Percentiles rank a stretch among this genome's conserved stretches.
phyloP scores from a whole-genome alignment of 768 basidiomycete species.

The Leccinum incarnatum region DNA sequence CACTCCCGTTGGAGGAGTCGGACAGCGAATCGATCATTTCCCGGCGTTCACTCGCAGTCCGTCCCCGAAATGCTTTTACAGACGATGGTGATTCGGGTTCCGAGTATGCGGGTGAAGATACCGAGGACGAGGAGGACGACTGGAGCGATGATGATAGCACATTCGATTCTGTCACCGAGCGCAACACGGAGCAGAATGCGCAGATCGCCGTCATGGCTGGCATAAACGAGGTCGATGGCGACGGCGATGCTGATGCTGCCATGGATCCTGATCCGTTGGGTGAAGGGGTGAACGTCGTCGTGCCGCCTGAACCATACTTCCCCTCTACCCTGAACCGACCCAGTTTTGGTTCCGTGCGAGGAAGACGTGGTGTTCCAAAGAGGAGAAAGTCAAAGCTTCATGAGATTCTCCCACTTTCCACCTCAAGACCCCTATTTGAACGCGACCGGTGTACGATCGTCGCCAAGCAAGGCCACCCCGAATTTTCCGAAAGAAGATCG shows the following conservation, averaged over 20 bases:
- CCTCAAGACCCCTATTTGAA: conserved; percentile 80
- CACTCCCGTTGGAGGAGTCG: conserved; percentile 55
- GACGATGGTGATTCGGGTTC: conserved; percentile 64
- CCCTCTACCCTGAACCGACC: conserved; percentile 65
- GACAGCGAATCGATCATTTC: conserved; percentile 42
- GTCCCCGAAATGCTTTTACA: conserved; percentile 61
- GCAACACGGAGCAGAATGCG: conserved; percentile 85
- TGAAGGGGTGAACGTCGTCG: conserved; percentile 87
- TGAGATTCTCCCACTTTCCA: conserved; percentile 63
- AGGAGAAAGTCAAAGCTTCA: conserved; percentile 61
- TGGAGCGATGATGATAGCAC: conserved; percentile 54
- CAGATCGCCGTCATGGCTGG: conserved; percentile 38
- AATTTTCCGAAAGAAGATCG: conserved; percentile 52
- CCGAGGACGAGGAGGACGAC: conserved; percentile 57
- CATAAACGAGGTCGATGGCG: conserved; percentile 34
- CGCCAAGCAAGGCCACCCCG: conserved; percentile 83
- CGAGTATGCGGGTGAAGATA: conserved; percentile 48
- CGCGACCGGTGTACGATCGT: conserved; percentile 91
- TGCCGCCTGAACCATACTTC: conserved; percentile 82
- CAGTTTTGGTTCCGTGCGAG: conserved; percentile 35
- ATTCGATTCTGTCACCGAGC: conserved; percentile 80
- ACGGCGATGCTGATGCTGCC: conserved; percentile 51
- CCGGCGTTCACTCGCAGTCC: conserved; percentile 39
- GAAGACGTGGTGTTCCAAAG: conserved; percentile 39
- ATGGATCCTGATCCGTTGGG: conserved; percentile 80